Conservation (phyloP, 2,329 filamentous ascomycete genomes). For the Fusarium nurragi region DNA sequence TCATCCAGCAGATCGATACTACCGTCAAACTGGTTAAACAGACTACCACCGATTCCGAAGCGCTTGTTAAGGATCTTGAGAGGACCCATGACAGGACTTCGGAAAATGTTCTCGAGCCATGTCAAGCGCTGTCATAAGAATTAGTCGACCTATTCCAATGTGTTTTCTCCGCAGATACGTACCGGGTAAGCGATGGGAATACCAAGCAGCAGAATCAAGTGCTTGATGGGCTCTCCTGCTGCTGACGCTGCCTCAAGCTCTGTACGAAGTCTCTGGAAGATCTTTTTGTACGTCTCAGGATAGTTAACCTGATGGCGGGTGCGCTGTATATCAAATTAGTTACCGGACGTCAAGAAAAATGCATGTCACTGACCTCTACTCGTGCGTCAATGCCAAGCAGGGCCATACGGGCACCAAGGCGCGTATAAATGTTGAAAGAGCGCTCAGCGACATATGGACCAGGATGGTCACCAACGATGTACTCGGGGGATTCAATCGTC, state of each 20-base stretch:
- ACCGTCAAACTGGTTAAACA: constrained; percentile 96
- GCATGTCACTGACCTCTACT: constrained; percentile 70
- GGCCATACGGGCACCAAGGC: constrained; percentile 82
- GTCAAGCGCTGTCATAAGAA: constrained; percentile 71
- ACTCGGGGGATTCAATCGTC: constrained; percentile 70
- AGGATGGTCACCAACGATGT: constrained; percentile 79
- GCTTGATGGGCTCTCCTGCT: constrained; percentile 81
- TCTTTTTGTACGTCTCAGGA: constrained; percentile 84
- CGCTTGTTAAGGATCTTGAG: constrained; percentile 90
- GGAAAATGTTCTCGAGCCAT: constrained; percentile 95
- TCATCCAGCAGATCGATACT: constrained; percentile 93
- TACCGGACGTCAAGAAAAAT: background rate
- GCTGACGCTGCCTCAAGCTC: constrained; percentile 76
- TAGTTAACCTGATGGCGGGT: constrained; percentile 96
- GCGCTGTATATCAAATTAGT: constrained; percentile 67
- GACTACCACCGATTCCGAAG: constrained; percentile 82
- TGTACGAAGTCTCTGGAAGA: constrained; percentile 78
- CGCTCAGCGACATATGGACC: constrained; percentile 90
- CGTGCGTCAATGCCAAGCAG: constrained; percentile 92
- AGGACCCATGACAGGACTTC: constrained; percentile 85
- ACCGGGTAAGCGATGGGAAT: constrained; percentile 87
- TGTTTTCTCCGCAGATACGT: constrained; percentile 47
- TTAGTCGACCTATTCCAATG: background rate
- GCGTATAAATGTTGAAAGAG: constrained; percentile 87
- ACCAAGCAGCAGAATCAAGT: constrained; percentile 86